These are phyloP conservation scores for Petunia secreta DNA, from an alignment of 257 asterid species.

Conservation along the genomic window DNA sequence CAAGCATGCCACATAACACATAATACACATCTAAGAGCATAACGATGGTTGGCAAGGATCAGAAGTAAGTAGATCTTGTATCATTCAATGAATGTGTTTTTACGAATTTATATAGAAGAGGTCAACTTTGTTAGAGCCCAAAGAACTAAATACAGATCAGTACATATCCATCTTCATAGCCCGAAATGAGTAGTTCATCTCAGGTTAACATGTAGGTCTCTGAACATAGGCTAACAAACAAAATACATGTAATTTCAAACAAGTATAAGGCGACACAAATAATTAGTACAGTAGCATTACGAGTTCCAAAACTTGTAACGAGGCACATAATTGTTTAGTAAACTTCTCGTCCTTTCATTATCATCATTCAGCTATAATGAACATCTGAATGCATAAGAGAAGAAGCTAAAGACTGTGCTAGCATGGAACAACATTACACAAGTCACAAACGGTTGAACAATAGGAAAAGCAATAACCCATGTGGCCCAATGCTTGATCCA, in stretches of 20 bases:
- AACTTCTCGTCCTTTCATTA: background rate
- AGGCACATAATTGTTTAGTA: background rate
- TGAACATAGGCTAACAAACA: constrained; percentile 1
- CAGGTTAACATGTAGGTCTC: background rate
- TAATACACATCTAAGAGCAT: background rate
- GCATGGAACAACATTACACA: constrained; percentile 2
- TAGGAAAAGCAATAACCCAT: constrained; percentile 6
- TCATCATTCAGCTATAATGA: background rate
- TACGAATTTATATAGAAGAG: background rate
- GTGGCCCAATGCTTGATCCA: background rate
- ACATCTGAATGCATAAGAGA: background rate
- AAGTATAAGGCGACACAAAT: constrained; percentile 4
- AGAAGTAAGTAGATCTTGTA: constrained; percentile 1
- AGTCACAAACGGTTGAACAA: background rate
- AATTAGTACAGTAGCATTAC: background rate
- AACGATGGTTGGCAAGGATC: constrained; percentile 6
- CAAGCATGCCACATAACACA: background rate
- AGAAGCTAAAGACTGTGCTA: background rate
- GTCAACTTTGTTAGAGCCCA: background rate
- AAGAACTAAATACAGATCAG: background rate
- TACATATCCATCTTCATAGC: background rate
- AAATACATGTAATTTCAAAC: background rate
- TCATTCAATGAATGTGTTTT: background rate
- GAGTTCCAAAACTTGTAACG: constrained; percentile 15
- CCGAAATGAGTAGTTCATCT: background rate